phyloP scores from a whole-genome alignment of 176 grass and related monocot genomes.

The Cenchrus fungigraminus region DNA sequence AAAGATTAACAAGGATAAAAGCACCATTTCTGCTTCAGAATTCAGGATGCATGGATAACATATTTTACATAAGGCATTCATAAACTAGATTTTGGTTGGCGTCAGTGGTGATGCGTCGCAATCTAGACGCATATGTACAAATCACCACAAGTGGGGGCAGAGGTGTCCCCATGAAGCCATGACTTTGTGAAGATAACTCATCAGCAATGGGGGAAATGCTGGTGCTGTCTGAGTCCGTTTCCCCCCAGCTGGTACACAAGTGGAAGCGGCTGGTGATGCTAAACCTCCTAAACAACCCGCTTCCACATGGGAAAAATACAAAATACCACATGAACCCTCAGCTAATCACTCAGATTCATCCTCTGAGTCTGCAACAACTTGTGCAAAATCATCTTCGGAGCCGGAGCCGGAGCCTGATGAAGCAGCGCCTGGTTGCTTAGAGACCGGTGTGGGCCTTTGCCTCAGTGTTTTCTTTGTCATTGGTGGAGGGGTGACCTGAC shows the following conservation, averaged over 20 bases:
- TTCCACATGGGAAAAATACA: constrained; percentile 7
- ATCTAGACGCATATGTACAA: constrained; percentile 42
- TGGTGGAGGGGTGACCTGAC: constrained; percentile 44
- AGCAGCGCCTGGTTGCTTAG: constrained; percentile 29
- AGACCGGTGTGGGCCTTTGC: constrained; percentile 56
- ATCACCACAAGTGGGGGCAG: constrained; percentile 6
- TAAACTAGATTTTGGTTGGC: constrained; percentile 17
- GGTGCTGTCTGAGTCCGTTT: constrained; percentile 30
- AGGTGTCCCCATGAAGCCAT: neutral
- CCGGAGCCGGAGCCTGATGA: constrained; percentile 40
- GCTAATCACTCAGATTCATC: constrained; percentile 32
- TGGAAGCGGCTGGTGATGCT: constrained; percentile 13
- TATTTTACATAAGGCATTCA: constrained; percentile 28
- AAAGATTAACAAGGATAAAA: neutral
- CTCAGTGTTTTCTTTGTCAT: constrained; percentile 59
- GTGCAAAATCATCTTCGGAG: constrained; percentile 46
- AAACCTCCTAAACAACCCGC: neutral
- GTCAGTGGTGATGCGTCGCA: neutral
- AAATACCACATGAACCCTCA: neutral
- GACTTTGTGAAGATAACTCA: neutral
- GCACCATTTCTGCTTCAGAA: neutral
- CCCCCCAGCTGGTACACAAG: constrained; percentile 25
- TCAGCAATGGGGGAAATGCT: neutral
- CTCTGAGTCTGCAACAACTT: constrained; percentile 10
- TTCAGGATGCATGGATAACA: neutral